phyloP scores from a whole-genome alignment of 805 yeast genomes.

The Pichia deserticola region DNA sequence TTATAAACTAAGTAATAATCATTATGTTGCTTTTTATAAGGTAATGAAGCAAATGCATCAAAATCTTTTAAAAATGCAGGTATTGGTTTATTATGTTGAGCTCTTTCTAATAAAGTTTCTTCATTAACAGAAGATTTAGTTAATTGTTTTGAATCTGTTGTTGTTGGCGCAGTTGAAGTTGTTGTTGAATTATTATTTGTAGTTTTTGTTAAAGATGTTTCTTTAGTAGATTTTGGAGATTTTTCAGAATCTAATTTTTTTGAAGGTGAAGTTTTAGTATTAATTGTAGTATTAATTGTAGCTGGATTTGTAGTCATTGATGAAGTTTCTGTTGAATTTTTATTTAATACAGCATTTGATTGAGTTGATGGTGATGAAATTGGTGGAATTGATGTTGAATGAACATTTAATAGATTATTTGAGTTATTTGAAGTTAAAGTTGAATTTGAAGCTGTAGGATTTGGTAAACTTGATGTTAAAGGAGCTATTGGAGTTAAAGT shows the following conservation, averaged over 20 bases:
- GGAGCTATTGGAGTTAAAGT: slow-evolving; percentile 5
- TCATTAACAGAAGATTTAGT: slow-evolving; percentile 10
- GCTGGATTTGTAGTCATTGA: slow-evolving; percentile 8
- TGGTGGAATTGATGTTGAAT: not conserved
- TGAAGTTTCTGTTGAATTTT: not conserved
- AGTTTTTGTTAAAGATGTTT: not conserved
- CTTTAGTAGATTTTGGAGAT: not conserved
- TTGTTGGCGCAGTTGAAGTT: not conserved
- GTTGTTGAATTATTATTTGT: not conserved
- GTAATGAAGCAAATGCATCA: slow-evolving; percentile 69
- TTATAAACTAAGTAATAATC: slow-evolving; percentile 88
- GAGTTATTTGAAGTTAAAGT: not conserved
- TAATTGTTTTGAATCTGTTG: not conserved
- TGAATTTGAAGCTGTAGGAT: not conserved
- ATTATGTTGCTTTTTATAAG: slow-evolving; percentile 71
- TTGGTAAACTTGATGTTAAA: slow-evolving; percentile 3
- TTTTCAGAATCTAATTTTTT: not conserved
- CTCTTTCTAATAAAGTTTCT: slow-evolving; percentile 33
- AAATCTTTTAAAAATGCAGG: slow-evolving; percentile 77
- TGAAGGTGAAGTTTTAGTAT: not conserved
- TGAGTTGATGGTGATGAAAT: slow-evolving; percentile 17
- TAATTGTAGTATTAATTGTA: not conserved
- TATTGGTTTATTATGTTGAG: slow-evolving; percentile 61
- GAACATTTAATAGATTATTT: not conserved
- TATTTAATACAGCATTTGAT: slow-evolving; percentile 10